Evolutionary conservation across 2,329 filamentous ascomycete species (phyloP).

Genomic region (Botrytis cinerea): DNA sequence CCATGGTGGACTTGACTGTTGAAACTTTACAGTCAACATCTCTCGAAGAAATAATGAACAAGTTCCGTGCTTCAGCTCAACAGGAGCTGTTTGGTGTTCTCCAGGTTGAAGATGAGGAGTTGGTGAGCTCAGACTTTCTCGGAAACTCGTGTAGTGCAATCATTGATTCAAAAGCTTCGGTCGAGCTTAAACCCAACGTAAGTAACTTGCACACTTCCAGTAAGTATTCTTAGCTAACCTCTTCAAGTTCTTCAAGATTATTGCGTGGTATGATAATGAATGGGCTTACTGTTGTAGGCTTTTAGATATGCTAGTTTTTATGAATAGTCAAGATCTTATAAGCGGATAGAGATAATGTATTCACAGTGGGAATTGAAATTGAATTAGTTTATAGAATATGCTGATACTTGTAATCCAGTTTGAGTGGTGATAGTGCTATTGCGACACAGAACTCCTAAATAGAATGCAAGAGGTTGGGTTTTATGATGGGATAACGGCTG

Average conservation of each 20-base stretch:
- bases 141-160: neutral
- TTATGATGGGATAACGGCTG: neutral
- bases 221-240: accelerated
- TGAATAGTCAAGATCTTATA: neutral
- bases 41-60: neutral
- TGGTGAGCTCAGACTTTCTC: neutral
- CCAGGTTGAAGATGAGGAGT: neutral
- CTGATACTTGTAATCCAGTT: neutral
- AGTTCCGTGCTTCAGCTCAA: neutral
- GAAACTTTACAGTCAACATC: neutral
- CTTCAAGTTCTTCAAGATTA: neutral
- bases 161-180: neutral
- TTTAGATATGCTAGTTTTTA: neutral
- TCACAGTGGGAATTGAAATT: neutral
- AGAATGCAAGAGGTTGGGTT: neutral
- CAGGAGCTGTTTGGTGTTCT: neutral
- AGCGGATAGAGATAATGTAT: neutral
- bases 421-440: neutral
- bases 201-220: neutral
- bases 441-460: neutral
- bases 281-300: neutral
- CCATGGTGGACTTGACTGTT: neutral
- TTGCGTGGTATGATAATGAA: neutral
- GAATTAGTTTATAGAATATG: neutral
- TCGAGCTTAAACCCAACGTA: neutral